phyloP scores from a whole-genome alignment of 1,139 yeast species.

The Entelexis sorbosivorans region DNA sequence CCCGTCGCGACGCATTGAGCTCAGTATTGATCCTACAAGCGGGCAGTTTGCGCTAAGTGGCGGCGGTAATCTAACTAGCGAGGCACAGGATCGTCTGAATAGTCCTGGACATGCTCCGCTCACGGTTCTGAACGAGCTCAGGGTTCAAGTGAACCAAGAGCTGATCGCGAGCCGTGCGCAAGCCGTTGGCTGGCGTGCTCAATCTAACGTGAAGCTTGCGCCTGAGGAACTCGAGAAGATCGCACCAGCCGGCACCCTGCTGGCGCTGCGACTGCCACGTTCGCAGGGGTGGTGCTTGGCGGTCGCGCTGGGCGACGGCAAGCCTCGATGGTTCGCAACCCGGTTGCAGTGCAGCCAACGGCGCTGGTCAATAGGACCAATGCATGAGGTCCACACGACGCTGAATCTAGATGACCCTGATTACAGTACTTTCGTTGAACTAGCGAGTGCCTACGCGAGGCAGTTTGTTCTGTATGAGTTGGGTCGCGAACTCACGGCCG shows the following conservation, averaged over 20 bases:
- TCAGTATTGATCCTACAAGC: slow-evolving; percentile 17
- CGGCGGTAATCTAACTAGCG: slow-evolving; percentile 6
- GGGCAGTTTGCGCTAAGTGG: slow-evolving; percentile 15
- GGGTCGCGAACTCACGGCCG: slow-evolving; percentile 20
- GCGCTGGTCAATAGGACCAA: slow-evolving; percentile 23
- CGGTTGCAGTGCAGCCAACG: slow-evolving; percentile 19
- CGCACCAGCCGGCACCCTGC: slow-evolving; percentile 24
- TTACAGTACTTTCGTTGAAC: slow-evolving; percentile 17
- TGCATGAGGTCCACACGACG: slow-evolving; percentile 15
- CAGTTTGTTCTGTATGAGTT: slow-evolving; percentile 23
- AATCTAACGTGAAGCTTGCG: slow-evolving; percentile 18
- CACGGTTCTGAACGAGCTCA: slow-evolving; percentile 9
- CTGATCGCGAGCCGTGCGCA: slow-evolving; percentile 22
- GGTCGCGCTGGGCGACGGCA: slow-evolving; percentile 24
- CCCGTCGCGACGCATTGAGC: slow-evolving; percentile 9
- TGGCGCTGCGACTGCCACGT: slow-evolving; percentile 28
- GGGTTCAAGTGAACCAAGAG: slow-evolving; percentile 17
- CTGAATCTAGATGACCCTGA: slow-evolving; percentile 20
- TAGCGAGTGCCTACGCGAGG: slow-evolving; percentile 15
- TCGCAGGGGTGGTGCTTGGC: slow-evolving; percentile 32
- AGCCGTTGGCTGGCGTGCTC: slow-evolving; percentile 24
- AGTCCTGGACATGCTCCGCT: slow-evolving; percentile 5
- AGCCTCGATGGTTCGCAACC: slow-evolving; percentile 22
- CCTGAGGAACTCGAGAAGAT: slow-evolving; percentile 21
- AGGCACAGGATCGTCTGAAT: slow-evolving; percentile 12